A percentile compares a stretch with the other conserved stretches of the same genome.
Evolutionary conservation across 129 eudicot species (phyloP).

Genomic region (Ambrosia artemisiifolia): DNA sequence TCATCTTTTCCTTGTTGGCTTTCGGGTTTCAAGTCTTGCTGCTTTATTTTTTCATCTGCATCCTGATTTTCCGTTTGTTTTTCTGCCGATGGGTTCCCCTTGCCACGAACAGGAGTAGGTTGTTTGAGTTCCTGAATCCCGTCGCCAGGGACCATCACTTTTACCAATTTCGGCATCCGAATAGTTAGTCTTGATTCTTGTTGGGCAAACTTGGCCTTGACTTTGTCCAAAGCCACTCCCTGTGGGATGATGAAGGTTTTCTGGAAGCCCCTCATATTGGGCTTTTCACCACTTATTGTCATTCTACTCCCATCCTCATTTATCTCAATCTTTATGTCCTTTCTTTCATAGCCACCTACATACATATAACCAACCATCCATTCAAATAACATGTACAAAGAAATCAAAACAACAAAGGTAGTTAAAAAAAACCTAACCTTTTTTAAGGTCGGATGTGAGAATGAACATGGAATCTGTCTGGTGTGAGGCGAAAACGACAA

Average conservation of each 20-base stretch:
- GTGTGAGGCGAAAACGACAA: slow-evolving; percentile 39
- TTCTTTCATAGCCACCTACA: slow-evolving; percentile 30
- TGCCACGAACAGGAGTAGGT: not conserved
- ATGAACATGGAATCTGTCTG: slow-evolving; percentile 57
- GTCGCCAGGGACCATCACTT: slow-evolving; percentile 31
- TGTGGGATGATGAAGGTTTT: slow-evolving; percentile 53
- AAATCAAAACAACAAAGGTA: not conserved
- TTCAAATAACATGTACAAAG: not conserved
- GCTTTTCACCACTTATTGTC: slow-evolving; percentile 44
- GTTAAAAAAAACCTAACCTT: slow-evolving; percentile 25
- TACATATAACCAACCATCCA: not conserved
- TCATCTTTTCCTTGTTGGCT: not conserved
- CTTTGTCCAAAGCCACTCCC: slow-evolving; percentile 55
- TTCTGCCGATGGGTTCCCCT: not conserved
- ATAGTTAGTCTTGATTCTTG: slow-evolving; percentile 41
- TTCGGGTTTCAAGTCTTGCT: slow-evolving; percentile 12
- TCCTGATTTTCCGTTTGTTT: not conserved
- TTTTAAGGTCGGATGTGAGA: slow-evolving; percentile 54
- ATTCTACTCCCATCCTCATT: slow-evolving; percentile 56
- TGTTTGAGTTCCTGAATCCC: slow-evolving; percentile 43
- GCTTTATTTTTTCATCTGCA: slow-evolving; percentile 1
- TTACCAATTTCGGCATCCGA: slow-evolving; percentile 53
- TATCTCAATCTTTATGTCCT: slow-evolving; percentile 58
- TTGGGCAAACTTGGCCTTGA: slow-evolving; percentile 52
- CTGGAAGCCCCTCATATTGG: slow-evolving; percentile 21